A percentile compares a stretch with the other conserved stretches of the same genome.
phyloP scores from a whole-genome alignment of 345 rosid genomes.

The Salix purpurea region DNA sequence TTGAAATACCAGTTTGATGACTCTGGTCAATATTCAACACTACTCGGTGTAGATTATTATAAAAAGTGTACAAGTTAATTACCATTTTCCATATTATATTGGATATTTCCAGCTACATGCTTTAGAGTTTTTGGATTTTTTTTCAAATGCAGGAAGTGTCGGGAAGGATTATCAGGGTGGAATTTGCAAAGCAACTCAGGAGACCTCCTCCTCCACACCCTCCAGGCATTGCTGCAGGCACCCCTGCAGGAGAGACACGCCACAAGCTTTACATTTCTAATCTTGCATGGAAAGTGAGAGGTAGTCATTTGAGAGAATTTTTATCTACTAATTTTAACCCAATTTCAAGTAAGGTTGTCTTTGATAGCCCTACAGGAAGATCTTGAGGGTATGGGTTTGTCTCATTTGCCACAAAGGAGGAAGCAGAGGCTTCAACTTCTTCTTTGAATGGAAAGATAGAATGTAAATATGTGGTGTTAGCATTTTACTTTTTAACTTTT shows the following conservation, averaged over 20 bases:
- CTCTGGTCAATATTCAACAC: neutral
- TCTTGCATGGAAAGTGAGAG: constrained; percentile 90
- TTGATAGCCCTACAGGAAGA: constrained; percentile 52
- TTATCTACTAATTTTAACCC: constrained; percentile 54
- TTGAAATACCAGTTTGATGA: neutral
- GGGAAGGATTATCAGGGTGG: constrained; percentile 68
- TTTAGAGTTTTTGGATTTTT: neutral
- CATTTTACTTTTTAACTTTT: neutral
- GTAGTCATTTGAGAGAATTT: constrained; percentile 68
- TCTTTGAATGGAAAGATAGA: constrained; percentile 75
- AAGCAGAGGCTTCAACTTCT: constrained; percentile 73
- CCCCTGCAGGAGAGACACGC: constrained; percentile 43
- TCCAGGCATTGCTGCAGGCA: constrained; percentile 14
- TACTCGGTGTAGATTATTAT: neutral
- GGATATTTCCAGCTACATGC: neutral
- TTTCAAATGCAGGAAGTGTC: constrained; percentile 54
- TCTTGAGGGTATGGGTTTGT: constrained; percentile 90
- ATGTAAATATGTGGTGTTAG: neutral
- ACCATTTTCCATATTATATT: neutral
- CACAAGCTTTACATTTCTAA: constrained; percentile 76
- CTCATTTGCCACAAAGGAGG: constrained; percentile 77
- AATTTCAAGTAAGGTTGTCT: constrained; percentile 65
- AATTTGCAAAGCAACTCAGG: constrained; percentile 63
- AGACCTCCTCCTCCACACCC: constrained; percentile 41
- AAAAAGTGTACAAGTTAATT: neutral